Evolutionary conservation across 2,329 filamentous ascomycete genomes (phyloP).

Genomic region (Cladosporium sp.): DNA sequence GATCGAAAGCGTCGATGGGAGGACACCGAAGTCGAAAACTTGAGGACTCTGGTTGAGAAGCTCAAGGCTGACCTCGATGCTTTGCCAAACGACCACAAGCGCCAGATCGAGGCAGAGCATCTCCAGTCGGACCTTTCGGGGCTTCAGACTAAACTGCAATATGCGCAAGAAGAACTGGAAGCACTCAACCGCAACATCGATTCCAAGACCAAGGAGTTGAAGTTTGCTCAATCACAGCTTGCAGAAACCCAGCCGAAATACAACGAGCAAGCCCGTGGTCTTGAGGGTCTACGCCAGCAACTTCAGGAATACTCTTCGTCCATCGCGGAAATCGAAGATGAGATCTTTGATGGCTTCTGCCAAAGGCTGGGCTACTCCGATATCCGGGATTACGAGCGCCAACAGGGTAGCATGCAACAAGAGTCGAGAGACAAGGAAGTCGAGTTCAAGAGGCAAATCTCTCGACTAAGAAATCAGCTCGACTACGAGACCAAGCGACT

Average conservation of each 20-base stretch:
- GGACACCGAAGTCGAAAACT: conserved; percentile 79
- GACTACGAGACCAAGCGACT: conserved; percentile 67
- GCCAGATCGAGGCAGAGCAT: conserved; percentile 71
- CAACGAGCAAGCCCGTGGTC: conserved; percentile 62
- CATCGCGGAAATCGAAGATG: conserved; percentile 78
- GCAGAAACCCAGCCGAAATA: conserved; percentile 74
- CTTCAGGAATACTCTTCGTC: conserved; percentile 56
- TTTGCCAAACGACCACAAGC: conserved; percentile 72
- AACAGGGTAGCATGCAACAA: conserved; percentile 87
- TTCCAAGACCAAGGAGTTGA: conserved; percentile 77
- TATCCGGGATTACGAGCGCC: conserved; percentile 88
- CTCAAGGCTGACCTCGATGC: conserved; percentile 72
- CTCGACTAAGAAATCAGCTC: conserved; percentile 56
- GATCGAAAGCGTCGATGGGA: conserved; percentile 73
- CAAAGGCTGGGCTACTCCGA: conserved; percentile 78
- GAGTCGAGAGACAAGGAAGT: conserved; percentile 82
- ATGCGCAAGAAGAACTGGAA: conserved; percentile 69
- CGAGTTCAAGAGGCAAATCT: conserved; percentile 76
- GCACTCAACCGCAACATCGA: conserved; percentile 76
- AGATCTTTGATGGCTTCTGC: conserved; percentile 83
- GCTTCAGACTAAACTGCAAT: conserved; percentile 69
- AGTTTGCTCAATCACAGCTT: conserved; percentile 68
- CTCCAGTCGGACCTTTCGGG: conserved; percentile 74
- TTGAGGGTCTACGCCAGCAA: conserved; percentile 57
- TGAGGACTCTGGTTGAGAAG: conserved; percentile 71